Conservation (phyloP, 345 rosid genomes). For the Gossypium thurberi region DNA sequence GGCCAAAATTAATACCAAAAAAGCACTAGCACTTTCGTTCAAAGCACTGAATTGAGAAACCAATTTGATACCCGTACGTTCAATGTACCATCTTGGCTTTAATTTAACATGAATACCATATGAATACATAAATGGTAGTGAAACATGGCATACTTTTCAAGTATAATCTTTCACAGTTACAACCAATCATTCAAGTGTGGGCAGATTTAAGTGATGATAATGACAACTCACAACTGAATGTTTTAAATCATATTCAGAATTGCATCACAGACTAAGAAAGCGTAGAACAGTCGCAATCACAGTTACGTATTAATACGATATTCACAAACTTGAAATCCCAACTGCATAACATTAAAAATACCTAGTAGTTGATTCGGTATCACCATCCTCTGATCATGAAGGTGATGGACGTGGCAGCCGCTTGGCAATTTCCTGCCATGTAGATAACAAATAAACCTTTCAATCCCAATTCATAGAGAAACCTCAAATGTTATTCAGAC, state of each 20-base stretch:
- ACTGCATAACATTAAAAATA: neutral
- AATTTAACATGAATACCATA: neutral
- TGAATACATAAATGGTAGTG: neutral
- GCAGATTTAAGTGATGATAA: neutral
- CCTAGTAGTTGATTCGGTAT: conserved; percentile 4
- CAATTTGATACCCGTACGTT: no score
- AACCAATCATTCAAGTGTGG: neutral
- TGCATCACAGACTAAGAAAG: conserved; percentile 7
- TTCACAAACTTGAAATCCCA: conserved; percentile 25
- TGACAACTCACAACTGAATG: conserved; percentile 9
- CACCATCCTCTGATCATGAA: conserved; percentile 34
- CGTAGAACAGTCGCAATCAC: neutral
- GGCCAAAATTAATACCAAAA: no score
- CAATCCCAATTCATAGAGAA: neutral
- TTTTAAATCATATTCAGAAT: conserved; percentile 1
- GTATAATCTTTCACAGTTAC: neutral
- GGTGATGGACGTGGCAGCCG: conserved; percentile 68
- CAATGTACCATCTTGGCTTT: no score
- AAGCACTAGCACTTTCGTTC: no score
- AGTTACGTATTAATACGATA: conserved; percentile 1
- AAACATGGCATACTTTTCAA: neutral
- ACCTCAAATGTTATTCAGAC: neutral
- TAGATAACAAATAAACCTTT: neutral
- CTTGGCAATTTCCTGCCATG: conserved; percentile 83
- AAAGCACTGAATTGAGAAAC: no score